Evolutionary conservation across 257 asterid genomes (phyloP), one percentile per base, ranked within the genome.

Genomic region (Fraxinus pennsylvanica): DNA sequence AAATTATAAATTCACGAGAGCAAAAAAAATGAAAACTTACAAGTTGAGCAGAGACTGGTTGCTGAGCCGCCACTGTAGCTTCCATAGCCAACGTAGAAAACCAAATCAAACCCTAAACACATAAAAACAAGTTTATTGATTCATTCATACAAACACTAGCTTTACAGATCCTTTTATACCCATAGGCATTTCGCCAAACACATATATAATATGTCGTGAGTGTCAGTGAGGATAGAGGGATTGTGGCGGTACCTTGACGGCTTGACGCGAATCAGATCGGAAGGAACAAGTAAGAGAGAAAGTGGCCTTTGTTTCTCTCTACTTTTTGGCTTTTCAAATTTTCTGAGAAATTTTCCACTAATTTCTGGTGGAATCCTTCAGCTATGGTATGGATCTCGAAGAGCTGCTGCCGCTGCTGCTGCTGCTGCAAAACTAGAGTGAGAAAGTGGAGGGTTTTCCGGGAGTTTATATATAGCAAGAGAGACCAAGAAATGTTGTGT

Each of bases 21-120:
- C 21, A 66, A 8, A 6, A 22, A 22, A 13, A 30, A 65, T 12
- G 29, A 68, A 47, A 50, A 88, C 98, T 74, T 76, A 91, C 98
- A 79, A 88, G 85, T 87, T 93, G 94, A 39, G 97, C 85, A 78
- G 91, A 82, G 45, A 88, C 91, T 14, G 88, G 83, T 68, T 71
- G 84, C 75, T 82, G 91, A 73, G 81, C 82, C 76, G 68, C 88
- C 78, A 77, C 89, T 21, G 85, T 82, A 54, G 81, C 79, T 66
- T 85, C 88, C 77, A 89, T 77, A 17, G 84, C 95, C 91, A 89
- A 89, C 81, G 35, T 82, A 79, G 74, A 80, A 15, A 80, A 33
- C 80, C 88, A 81, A 61, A 78, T 68, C 74, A 85, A 81, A 66
- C 69, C 68, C 52, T 47, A 67, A 68, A 21, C 54, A 69, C 74